A percentile compares a stretch with the other conserved stretches of the same genome.
These are phyloP conservation scores for Pseudozyma sp. DNA, from an alignment of 1,284 basidiomycete species.

Conservation along the genomic window DNA sequence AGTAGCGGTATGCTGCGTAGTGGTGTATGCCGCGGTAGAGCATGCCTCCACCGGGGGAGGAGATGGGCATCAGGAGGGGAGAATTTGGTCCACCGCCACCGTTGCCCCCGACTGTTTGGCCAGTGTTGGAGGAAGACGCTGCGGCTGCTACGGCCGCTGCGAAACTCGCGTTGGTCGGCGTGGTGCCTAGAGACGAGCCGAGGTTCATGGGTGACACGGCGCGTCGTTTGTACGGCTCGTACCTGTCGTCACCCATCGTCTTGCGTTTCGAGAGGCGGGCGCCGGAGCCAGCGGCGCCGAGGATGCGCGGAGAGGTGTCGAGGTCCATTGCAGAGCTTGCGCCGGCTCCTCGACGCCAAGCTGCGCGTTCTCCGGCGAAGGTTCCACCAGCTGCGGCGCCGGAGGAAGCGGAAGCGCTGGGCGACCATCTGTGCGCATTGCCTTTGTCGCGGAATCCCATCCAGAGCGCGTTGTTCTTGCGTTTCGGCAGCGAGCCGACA, in stretches of 20 bases:
- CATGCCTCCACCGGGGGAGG: conserved; percentile 24
- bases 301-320: conserved; percentile 34
- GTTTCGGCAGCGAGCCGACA: conserved; percentile 30
- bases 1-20: conserved; percentile 25
- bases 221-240: conserved; percentile 56
- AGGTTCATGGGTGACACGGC: conserved; percentile 54
- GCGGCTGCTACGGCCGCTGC: conserved; percentile 17
- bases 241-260: conserved; percentile 47
- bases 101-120: not conserved
- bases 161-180: conserved; percentile 10
- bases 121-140: not conserved
- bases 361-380: conserved; percentile 19
- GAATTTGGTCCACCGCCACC: conserved; percentile 17
- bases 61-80: conserved; percentile 34
- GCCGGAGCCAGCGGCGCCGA: conserved; percentile 10
- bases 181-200: conserved; percentile 22
- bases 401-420: conserved; percentile 7
- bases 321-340: conserved; percentile 28
- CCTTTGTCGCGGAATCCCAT: conserved; percentile 49
- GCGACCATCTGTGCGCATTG: conserved; percentile 44
- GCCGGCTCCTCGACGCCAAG: conserved; percentile 30
- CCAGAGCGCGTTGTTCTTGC: conserved; percentile 45
- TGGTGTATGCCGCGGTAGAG: conserved; percentile 26
- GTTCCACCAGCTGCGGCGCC: conserved; percentile 12
- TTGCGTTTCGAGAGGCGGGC: conserved; percentile 43